These are phyloP conservation scores for Dictyostelium firmibasis DNA, from an alignment of 78 protist genomes.

Conservation along the genomic window DNA sequence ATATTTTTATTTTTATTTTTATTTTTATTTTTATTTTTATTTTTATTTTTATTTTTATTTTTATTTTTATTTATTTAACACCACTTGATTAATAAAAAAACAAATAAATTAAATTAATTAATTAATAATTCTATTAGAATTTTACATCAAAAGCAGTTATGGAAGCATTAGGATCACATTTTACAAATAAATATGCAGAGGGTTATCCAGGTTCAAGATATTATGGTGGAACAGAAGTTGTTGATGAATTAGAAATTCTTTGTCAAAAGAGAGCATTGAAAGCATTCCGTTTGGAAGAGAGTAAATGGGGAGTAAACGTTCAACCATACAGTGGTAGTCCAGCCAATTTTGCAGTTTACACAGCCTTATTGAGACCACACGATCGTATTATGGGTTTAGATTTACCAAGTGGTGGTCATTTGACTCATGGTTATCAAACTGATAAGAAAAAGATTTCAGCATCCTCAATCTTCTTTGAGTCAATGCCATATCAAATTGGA, in stretches of 20 bases:
- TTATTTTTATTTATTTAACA: neutral
- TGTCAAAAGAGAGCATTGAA: conserved; percentile 96
- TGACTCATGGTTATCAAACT: conserved; percentile 98
- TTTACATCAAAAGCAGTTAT: conserved; percentile 97
- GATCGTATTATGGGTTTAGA: conserved; percentile 99
- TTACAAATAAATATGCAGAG: conserved; percentile 99
- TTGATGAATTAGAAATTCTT: conserved; percentile 95
- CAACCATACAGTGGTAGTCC: conserved; percentile 97
- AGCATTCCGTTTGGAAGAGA: conserved; percentile 93
- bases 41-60: neutral
- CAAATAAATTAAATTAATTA: too few species aligned
- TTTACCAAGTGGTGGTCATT: conserved; percentile 98
- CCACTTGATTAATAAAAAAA: too few species aligned
- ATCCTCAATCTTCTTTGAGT: conserved; percentile 97
- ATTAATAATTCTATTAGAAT: conserved; percentile 88
- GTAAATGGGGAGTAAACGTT: conserved; percentile 99
- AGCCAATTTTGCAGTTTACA: conserved; percentile 98
- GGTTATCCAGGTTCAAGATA: conserved; percentile 97
- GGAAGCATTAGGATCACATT: conserved; percentile 97
- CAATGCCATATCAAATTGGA: conserved; percentile 96
- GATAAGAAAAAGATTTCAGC: conserved; percentile 96
- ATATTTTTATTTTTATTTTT: too few species aligned
- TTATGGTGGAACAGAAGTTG: conserved; percentile 98
- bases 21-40: too few species aligned
- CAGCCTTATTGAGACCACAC: conserved; percentile 96